Base-by-base conservation (phyloP, 2,329 filamentous ascomycete genomes). In the Penicillium sp. region DNA sequence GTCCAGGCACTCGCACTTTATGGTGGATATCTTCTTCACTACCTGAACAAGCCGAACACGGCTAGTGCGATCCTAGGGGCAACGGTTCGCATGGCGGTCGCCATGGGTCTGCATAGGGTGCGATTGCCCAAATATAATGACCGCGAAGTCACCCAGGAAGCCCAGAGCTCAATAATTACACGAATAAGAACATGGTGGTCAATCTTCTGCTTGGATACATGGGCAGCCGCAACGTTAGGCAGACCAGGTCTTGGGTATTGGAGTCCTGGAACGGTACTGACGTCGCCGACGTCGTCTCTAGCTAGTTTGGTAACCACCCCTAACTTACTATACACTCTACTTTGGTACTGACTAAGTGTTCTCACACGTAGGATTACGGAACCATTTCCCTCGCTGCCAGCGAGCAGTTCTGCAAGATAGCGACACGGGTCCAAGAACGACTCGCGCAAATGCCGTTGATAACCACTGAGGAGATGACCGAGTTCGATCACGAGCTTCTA, bases 351-450 rank as follows among this genome's bases (percentile, higher is more conserved):
- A 15, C 11, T 41, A 15, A 41, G 11, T 21, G 2, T 11, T 15
- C 2, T 41, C 11, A 5, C 1, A 13, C 26, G 26, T 41, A 41
- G 35, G 35, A 41, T 9, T 41, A 41, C 35, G 35, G 35, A 41
- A 41, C 35, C 3, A 41, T 41, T 5, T 41, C 35, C 8, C 35
- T 41, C 35, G 11, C 35, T 15, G 35, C 35, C 5, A 41, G 35
- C 35, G 35, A 41, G 13, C 35, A 41, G 5, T 41, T 41, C 11
- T 56, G 53, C 53, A 56, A 56, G 17, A 47, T 56, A 19, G 53
- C 53, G 3, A 23, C 53, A 15, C 41, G 53, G 2, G 47, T 56
- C 41, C 41, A 56, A 7, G 53, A 56, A 47, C 15, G 53, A 31
- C 53, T 56, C 11, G 53, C 30, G 6, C 53, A 56, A 19, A 47